Percentiles rank a stretch among this genome's conserved stretches.
Conservation (phyloP, 441 rosid species). For the Gossypium gossypioides region DNA sequence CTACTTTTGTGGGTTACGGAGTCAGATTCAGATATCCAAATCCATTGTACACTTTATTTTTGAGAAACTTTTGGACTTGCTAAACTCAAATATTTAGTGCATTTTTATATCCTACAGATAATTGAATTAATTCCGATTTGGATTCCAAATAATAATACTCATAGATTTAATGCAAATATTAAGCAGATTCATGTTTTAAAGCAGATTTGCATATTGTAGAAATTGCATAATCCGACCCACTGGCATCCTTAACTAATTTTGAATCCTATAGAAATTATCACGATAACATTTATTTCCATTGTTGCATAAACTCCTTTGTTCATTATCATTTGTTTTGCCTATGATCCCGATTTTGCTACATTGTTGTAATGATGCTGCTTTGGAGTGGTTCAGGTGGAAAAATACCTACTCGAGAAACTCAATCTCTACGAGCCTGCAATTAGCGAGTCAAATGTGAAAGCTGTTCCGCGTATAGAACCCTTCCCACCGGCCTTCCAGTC, state of each 20-base stretch:
- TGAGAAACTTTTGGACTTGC: too few species aligned
- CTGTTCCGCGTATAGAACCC: conserved; percentile 50
- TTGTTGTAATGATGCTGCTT: not conserved
- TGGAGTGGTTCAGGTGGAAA: conserved; percentile 44
- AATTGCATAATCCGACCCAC: too few species aligned
- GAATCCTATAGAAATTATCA: not conserved
- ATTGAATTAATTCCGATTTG: too few species aligned
- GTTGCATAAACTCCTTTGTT: not conserved
- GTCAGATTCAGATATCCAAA: too few species aligned
- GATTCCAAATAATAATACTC: too few species aligned
- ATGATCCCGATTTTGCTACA: not conserved
- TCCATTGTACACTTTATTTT: too few species aligned
- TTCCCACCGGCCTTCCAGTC: conserved; percentile 77
- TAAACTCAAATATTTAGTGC: too few species aligned
- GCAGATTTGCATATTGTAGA: too few species aligned
- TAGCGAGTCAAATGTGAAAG: conserved; percentile 55
- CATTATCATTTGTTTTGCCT: not conserved
- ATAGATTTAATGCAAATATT: too few species aligned
- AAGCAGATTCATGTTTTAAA: too few species aligned
- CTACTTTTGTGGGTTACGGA: too few species aligned
- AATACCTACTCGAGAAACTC: conserved; percentile 68
- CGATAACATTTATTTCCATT: not conserved
- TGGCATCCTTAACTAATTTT: not conserved
- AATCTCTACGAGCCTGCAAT: conserved; percentile 72
- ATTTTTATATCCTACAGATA: too few species aligned